Conservation (phyloP, 225 moss, liverwort and hornwort genomes). For the Thuidium tamariscinum region DNA sequence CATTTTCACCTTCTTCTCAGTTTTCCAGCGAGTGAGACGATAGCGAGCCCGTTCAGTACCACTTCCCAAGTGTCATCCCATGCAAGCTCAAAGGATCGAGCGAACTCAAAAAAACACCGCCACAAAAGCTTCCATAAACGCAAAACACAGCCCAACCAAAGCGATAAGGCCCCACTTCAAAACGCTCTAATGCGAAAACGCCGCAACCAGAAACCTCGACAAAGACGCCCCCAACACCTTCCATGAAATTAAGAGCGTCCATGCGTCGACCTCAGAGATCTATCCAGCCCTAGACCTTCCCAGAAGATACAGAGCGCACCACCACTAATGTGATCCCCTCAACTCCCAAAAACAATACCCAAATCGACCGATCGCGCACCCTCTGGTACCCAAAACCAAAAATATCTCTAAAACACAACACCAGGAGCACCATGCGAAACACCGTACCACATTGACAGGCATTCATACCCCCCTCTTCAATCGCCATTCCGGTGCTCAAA, state of each 20-base stretch:
- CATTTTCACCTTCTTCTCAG: neutral
- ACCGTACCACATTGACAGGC: slow-evolving; percentile 37
- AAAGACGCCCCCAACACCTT: neutral
- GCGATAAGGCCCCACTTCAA: neutral
- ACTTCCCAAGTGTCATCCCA: neutral
- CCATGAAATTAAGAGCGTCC: neutral
- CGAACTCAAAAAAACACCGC: neutral
- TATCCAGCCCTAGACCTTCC: slow-evolving; percentile 1
- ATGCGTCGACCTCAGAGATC: slow-evolving; percentile 3
- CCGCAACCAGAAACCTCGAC: neutral
- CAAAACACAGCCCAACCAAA: neutral
- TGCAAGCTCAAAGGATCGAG: neutral
- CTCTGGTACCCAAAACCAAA: neutral
- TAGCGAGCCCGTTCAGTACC: neutral
- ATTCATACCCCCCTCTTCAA: slow-evolving; percentile 7
- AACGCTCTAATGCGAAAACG: neutral
- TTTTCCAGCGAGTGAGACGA: neutral
- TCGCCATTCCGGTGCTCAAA: neutral
- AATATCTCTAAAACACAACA: neutral
- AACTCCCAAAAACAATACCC: neutral
- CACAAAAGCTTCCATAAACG: neutral
- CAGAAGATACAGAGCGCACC: neutral
- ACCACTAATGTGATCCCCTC: slow-evolving; percentile 8
- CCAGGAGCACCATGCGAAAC: neutral
- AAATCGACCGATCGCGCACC: neutral